A percentile compares a stretch with the other conserved stretches of the same genome.
phyloP scores from a whole-genome alignment of 192 early-diverging fungal genomes.

The Gaertneriomyces sp. region DNA sequence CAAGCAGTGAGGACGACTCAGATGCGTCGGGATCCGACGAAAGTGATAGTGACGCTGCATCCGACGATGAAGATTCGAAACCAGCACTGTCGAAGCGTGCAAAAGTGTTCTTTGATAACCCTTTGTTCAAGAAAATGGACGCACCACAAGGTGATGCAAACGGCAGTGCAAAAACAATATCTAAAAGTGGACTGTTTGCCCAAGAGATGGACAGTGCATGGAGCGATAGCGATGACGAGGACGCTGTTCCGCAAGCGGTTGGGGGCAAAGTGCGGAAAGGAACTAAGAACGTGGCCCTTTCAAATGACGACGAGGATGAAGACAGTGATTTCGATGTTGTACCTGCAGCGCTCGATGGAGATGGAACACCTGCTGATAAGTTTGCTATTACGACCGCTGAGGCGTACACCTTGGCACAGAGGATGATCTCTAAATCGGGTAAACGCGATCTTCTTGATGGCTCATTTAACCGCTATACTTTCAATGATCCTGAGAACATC shows the following conservation, averaged over 20 bases:
- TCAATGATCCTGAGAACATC: slow-evolving; percentile 78
- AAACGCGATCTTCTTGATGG: slow-evolving; percentile 86
- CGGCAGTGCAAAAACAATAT: slow-evolving; percentile 4
- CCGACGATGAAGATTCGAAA: not conserved
- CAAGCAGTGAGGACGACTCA: slow-evolving; percentile 28
- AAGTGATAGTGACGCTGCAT: slow-evolving; percentile 42
- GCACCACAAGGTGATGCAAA: slow-evolving; percentile 7
- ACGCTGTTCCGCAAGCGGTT: slow-evolving; percentile 13
- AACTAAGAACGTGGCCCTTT: slow-evolving; percentile 48
- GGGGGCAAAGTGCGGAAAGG: slow-evolving; percentile 21
- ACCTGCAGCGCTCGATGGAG: slow-evolving; percentile 12
- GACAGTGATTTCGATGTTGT: slow-evolving; percentile 58
- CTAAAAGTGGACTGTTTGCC: slow-evolving; percentile 23
- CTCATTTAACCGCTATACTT: slow-evolving; percentile 85
- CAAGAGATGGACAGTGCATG: slow-evolving; percentile 34
- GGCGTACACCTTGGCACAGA: slow-evolving; percentile 83
- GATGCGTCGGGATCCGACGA: slow-evolving; percentile 31
- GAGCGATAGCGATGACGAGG: slow-evolving; percentile 36
- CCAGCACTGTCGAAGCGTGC: slow-evolving; percentile 70
- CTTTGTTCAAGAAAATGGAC: slow-evolving; percentile 69
- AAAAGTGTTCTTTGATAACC: slow-evolving; percentile 94
- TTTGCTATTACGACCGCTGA: slow-evolving; percentile 83
- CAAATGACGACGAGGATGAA: slow-evolving; percentile 43
- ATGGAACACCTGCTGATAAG: slow-evolving; percentile 28
- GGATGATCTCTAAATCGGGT: slow-evolving; percentile 73